A percentile compares a stretch with the other conserved stretches of the same genome.
Conservation (phyloP, 306 rosid genomes). For the Sophora flavescens region DNA sequence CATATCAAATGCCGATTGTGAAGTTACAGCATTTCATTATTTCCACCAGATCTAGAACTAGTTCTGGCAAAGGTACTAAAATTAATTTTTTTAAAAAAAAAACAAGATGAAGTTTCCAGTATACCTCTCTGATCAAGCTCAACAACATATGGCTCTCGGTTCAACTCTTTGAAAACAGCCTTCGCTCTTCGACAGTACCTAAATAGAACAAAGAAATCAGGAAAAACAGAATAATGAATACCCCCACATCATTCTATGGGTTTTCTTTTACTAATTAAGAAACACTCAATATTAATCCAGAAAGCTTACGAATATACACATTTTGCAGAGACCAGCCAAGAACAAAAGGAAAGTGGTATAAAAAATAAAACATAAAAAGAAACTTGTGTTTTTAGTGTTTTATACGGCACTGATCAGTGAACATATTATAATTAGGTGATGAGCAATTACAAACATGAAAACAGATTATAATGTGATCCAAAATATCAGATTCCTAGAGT, state of each 20-base stretch:
- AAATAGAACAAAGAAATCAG: slow-evolving; percentile 35
- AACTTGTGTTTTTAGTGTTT: background rate
- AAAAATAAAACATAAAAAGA: background rate
- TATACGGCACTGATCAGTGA: background rate
- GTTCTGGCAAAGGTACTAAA: slow-evolving; percentile 2
- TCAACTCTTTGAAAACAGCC: slow-evolving; percentile 81
- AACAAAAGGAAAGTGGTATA: background rate
- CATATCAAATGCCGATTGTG: slow-evolving; percentile 5
- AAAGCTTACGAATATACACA: background rate
- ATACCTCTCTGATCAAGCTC: slow-evolving; percentile 96
- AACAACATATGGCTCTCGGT: slow-evolving; percentile 75
- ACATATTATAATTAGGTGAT: background rate
- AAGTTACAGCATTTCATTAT: slow-evolving; percentile 31
- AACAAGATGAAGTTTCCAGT: slow-evolving; percentile 28
- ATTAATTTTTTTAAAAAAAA: background rate
- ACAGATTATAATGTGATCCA: background rate
- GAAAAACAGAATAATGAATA: slow-evolving; percentile 11
- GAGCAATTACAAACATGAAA: slow-evolving; percentile 1
- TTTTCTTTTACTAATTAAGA: slow-evolving; percentile 7
- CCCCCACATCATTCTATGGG: background rate
- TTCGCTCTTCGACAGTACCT: slow-evolving; percentile 92
- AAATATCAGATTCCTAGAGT: background rate
- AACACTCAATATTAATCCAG: slow-evolving; percentile 28
- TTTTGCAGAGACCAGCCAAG: background rate
- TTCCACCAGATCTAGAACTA: slow-evolving; percentile 22